Evolutionary conservation across 2,329 filamentous ascomycete species (phyloP).

Genomic region (Pseudophaeomoniella oleicola): DNA sequence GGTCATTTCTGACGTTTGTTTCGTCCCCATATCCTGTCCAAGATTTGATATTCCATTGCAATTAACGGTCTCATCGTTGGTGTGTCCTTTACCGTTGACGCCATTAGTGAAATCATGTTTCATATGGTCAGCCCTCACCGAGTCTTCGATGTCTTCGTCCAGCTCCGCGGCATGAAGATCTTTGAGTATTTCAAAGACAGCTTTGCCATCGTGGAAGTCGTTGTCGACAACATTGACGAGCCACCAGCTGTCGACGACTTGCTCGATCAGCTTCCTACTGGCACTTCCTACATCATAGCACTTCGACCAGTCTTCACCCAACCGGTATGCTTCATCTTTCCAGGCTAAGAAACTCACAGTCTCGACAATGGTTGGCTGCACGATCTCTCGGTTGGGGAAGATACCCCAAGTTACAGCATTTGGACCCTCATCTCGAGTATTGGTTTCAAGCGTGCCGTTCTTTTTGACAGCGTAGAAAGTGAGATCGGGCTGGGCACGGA

Average conservation of each 20-base stretch:
- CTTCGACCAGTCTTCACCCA: conserved; percentile 86
- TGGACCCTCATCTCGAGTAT: conserved; percentile 70
- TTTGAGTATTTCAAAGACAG: conserved; percentile 76
- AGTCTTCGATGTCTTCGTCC: conserved; percentile 26
- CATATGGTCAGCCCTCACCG: neutral
- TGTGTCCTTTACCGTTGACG: conserved; percentile 1
- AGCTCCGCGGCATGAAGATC: conserved; percentile 56
- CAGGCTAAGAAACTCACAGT: conserved; percentile 94
- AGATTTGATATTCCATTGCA: no score
- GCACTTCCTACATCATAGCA: conserved; percentile 67
- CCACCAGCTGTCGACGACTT: conserved; percentile 81
- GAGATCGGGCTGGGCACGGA: conserved; percentile 64
- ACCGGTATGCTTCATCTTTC: conserved; percentile 93
- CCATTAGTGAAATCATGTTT: no score
- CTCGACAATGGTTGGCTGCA: conserved; percentile 99
- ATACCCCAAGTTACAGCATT: conserved; percentile 99
- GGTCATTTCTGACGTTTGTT: no score
- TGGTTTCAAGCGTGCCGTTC: conserved; percentile 66
- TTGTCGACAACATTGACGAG: conserved; percentile 97
- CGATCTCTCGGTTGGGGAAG: conserved; percentile 95
- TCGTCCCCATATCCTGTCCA: no score
- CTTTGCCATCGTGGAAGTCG: conserved; percentile 75
- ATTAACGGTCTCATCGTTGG: no score
- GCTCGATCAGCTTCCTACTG: conserved; percentile 65
- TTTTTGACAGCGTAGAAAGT: conserved; percentile 93